Evolutionary conservation across 495 filamentous ascomycete genomes (phyloP), one percentile per base, ranked within the genome.

Genomic region (Parathielavia hyrcaniae): DNA sequence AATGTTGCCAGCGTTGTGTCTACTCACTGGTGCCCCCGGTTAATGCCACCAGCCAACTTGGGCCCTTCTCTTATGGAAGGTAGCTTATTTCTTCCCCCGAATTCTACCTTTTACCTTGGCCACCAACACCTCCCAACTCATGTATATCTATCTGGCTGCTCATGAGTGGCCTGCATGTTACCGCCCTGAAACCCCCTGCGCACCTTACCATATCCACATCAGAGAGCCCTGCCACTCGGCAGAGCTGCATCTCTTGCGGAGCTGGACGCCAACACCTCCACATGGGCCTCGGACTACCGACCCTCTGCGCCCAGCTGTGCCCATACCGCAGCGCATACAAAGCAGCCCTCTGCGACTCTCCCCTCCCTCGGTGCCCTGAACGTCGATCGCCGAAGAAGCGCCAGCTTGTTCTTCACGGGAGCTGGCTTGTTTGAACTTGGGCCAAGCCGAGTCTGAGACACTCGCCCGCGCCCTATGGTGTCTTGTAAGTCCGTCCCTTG

Each of bases 401-500:
- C 34, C 45, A 14, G 12, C 20, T 8, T 40, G 14, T 40, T 16
- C 32, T 20, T 20, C 36, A 19, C n/a, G 13, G 26, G 9, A 14
- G 23, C 47, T 6, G 38, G 32, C 30, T 39, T n/a, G 34, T 22
- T n/a, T 7, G 10, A 26, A 20, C 40, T n/a, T 16, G 43, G 50
- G 14, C 30, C 19, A 38, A 30, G 49, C 32, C 14, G 19, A 54
- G 55, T 52, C 60, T 32, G 55, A 58, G 57, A 56, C 51, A 59
- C 26, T 17, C 49, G 32, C 47, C 49, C 57, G 46, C 51, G 53
- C 49, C 38, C 19, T 60, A 66, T 64, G 61, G 35, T 60, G 53
- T 59, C 65, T 30, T 57, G 65, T 70, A 70, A 68, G 65, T 67
- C 55, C n/a, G 6, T 38, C 47, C 62, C 55, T 49, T 35, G 22